A percentile compares a stretch with the other conserved stretches of the same genome.
phyloP scores from a whole-genome alignment of 306 rosid genomes.

The Vicia faba region DNA sequence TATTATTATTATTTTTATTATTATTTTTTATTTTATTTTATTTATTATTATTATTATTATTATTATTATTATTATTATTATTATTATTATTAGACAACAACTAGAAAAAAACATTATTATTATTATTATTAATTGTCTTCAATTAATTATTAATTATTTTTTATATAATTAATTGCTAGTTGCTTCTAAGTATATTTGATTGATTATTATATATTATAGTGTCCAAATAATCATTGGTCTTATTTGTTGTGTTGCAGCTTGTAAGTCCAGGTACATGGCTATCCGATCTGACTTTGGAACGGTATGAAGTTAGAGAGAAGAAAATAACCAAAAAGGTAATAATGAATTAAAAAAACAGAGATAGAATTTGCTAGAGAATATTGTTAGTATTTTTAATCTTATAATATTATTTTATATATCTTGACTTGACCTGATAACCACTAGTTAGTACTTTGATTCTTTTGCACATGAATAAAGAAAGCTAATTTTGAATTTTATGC shows the following conservation, averaged over 20 bases:
- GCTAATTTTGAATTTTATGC: constrained; percentile 35
- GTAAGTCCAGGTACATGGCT: constrained; percentile 91
- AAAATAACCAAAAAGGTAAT: constrained; percentile 73
- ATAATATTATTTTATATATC: constrained; percentile 6
- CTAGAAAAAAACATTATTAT: too few species aligned
- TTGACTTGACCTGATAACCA: background rate
- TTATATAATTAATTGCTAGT: background rate
- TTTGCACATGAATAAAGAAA: constrained; percentile 19
- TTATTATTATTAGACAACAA: too few species aligned
- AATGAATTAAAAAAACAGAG: background rate
- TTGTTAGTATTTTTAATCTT: background rate
- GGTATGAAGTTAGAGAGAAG: constrained; percentile 95
- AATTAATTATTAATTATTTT: background rate
- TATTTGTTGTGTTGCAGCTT: constrained; percentile 45
- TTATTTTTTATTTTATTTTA: too few species aligned
- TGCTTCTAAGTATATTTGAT: background rate
- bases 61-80: too few species aligned
- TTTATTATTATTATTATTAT: too few species aligned
- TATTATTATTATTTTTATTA: too few species aligned
- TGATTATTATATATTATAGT: background rate
- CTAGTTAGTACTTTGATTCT: constrained; percentile 2
- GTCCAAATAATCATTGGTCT: background rate
- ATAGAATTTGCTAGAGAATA: background rate
- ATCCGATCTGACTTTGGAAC: constrained; percentile 78
- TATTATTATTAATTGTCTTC: background rate